These are phyloP conservation scores for Candida cerambycidarum DNA, from an alignment of 805 yeast genomes.

Conservation along the genomic window DNA sequence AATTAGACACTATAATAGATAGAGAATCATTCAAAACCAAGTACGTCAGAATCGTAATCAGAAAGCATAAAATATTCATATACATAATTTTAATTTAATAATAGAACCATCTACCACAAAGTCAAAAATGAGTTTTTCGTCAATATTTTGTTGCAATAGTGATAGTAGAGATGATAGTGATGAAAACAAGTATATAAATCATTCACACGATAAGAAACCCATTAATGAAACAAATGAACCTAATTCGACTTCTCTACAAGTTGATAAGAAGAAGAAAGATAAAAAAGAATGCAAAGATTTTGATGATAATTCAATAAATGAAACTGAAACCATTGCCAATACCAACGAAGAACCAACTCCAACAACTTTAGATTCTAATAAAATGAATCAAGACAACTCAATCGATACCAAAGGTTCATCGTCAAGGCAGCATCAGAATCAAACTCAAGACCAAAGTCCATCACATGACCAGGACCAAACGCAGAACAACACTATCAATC, in stretches of 20 bases:
- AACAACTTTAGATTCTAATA: slow-evolving; percentile 5
- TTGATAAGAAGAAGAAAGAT: slow-evolving; percentile 7
- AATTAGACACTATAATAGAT: too few relatives aligned
- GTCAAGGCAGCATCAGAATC: slow-evolving; percentile 2
- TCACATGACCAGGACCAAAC: background rate
- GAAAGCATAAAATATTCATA: too few relatives aligned
- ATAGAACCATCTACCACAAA: too few relatives aligned
- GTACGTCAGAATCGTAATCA: too few relatives aligned
- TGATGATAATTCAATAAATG: slow-evolving; percentile 40
- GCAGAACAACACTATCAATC: too few relatives aligned
- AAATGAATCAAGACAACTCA: slow-evolving; percentile 4
- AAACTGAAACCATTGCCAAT: slow-evolving; percentile 43
- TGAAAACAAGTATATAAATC: slow-evolving; percentile 23
- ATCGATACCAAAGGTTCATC: slow-evolving; percentile 10
- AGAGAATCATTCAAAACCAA: too few relatives aligned
- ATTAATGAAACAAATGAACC: slow-evolving; percentile 2
- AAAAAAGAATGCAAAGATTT: slow-evolving; percentile 34
- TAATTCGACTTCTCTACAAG: background rate
- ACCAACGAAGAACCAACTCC: slow-evolving; percentile 15
- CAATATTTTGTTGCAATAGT: slow-evolving; percentile 40
- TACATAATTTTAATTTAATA: too few relatives aligned
- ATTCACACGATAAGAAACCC: slow-evolving; percentile 8
- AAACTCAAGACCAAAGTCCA: background rate
- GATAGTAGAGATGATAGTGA: slow-evolving; percentile 34
- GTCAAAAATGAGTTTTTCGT: slow-evolving; percentile 4